Percentiles rank a stretch among this genome's conserved stretches.
Conservation (phyloP, 257 asterid species). For the Agastache rugosa region DNA sequence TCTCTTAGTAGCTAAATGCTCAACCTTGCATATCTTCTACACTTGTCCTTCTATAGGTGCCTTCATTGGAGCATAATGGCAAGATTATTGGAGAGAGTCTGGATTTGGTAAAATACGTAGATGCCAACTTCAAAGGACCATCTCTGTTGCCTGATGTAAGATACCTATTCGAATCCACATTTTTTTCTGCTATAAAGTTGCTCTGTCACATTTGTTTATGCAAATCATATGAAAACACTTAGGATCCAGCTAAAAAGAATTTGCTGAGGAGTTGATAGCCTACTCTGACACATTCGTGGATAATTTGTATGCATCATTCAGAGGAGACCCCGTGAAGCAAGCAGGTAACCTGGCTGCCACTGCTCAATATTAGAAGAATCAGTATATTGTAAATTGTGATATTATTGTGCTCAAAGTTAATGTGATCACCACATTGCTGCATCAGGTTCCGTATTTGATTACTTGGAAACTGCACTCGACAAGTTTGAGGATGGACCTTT, state of each 20-base stretch:
- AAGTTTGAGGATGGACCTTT: conserved; percentile 68
- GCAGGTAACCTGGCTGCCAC: conserved; percentile 43
- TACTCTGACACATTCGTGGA: conserved; percentile 41
- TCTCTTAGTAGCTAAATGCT: conserved; percentile 10
- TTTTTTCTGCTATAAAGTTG: background rate
- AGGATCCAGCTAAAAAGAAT: conserved; percentile 55
- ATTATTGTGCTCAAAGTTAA: conserved; percentile 1
- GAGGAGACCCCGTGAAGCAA: conserved; percentile 53
- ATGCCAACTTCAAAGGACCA: conserved; percentile 59
- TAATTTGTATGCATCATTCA: conserved; percentile 43
- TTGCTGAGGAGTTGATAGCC: conserved; percentile 58
- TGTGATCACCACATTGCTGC: conserved; percentile 18
- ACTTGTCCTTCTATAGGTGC: conserved; percentile 47
- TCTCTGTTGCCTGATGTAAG: conserved; percentile 59
- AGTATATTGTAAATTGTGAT: background rate
- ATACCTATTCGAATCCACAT: background rate
- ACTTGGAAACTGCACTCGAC: conserved; percentile 61
- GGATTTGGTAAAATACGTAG: conserved; percentile 61
- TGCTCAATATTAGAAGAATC: conserved; percentile 14
- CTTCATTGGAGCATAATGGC: conserved; percentile 65
- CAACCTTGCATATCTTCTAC: conserved; percentile 3
- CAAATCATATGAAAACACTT: conserved; percentile 22
- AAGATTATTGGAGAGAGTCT: conserved; percentile 60
- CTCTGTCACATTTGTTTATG: background rate
- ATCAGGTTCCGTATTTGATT: conserved; percentile 61